These are phyloP conservation scores for Orobanche coerulescens DNA, from an alignment of 257 asterid species.

Conservation along the genomic window DNA sequence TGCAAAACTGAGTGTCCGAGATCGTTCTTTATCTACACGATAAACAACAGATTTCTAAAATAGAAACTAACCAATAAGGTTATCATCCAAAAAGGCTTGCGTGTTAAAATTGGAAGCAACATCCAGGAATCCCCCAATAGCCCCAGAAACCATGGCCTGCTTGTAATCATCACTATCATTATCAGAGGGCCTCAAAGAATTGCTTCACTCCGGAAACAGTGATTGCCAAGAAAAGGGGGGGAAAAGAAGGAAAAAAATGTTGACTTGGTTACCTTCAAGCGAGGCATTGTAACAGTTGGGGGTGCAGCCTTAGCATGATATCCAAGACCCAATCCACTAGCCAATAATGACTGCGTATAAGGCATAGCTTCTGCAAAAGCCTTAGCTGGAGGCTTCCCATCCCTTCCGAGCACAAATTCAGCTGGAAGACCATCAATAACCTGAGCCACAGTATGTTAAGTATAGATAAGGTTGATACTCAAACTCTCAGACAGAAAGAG, in stretches of 20 bases:
- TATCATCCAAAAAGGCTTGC: constrained; percentile 79
- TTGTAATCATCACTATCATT: constrained; percentile 7
- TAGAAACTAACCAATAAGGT: constrained; percentile 70
- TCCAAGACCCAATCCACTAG: constrained; percentile 60
- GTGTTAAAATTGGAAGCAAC: constrained; percentile 90
- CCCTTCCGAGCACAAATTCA: constrained; percentile 79
- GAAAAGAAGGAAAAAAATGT: background rate
- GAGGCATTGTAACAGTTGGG: constrained; percentile 98
- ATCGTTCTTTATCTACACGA: constrained; percentile 9
- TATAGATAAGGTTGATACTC: constrained; percentile 2
- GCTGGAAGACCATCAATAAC: constrained; percentile 95
- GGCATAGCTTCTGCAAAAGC: constrained; percentile 72
- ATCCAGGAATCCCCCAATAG: constrained; percentile 82
- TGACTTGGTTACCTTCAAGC: constrained; percentile 55
- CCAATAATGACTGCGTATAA: constrained; percentile 66
- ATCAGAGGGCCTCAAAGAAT: constrained; percentile 1
- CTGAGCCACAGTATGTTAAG: constrained; percentile 28
- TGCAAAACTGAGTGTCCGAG: constrained; percentile 17
- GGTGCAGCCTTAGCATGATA: constrained; percentile 95
- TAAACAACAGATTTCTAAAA: background rate
- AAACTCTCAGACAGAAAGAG: background rate
- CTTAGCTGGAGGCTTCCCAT: constrained; percentile 63
- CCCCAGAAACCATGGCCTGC: constrained; percentile 96
- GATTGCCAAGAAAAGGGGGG: background rate
- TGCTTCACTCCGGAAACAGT: constrained; percentile 6